Base-by-base conservation (phyloP, 2,329 filamentous ascomycete species). In the Aureobasidium musti region DNA sequence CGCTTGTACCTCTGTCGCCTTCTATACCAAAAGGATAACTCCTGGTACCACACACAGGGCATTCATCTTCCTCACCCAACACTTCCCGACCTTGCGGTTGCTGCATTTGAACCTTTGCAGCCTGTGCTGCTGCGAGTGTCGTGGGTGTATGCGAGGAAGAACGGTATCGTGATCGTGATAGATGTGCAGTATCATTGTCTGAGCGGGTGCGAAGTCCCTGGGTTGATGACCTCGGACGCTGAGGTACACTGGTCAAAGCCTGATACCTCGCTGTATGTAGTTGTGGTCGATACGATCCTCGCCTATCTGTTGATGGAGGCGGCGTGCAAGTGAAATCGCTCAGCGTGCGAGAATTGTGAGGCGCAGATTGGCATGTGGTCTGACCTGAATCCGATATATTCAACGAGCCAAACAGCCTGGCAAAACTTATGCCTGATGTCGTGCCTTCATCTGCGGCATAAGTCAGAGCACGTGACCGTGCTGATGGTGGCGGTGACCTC, bases 51-150 rank as follows among this genome's bases (percentile, higher is more conserved):
- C 91, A 94, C 52, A 93, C 84, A 0, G 90, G 90, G 69, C 91
- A 94, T 72, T 91, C 89, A 73, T 93, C 90, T 73, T 92, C 90
- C 74, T 93, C 91, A 63, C 37, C 66, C n/a, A 52, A 4, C 13
- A 23, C 61, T 19, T 64, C 61, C 5, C 49, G 61, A n/a, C 21
- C 26, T 35, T 45, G 61, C 17, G 47, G 49, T 43, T n/a, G 61
- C 37, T 64, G 61, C 49, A 33, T 37, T 45, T 54, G 49, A 3
- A 39, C 26, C 14, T 53, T 37, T 54, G 26, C 37, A 4, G 11
- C 61, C 8, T 53, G 49, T 7, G 37, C 33, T 21, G 45, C 54
- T 28, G 45, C 43, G 30, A 59, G 19, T 11, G 41, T 45, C n/a
- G 59, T 23, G 28, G 53, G 21, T n/a, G 64, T 35, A 19, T 59